Base-by-base conservation (phyloP, 2,329 filamentous ascomycete species). In the Alternaria tenuissima region DNA sequence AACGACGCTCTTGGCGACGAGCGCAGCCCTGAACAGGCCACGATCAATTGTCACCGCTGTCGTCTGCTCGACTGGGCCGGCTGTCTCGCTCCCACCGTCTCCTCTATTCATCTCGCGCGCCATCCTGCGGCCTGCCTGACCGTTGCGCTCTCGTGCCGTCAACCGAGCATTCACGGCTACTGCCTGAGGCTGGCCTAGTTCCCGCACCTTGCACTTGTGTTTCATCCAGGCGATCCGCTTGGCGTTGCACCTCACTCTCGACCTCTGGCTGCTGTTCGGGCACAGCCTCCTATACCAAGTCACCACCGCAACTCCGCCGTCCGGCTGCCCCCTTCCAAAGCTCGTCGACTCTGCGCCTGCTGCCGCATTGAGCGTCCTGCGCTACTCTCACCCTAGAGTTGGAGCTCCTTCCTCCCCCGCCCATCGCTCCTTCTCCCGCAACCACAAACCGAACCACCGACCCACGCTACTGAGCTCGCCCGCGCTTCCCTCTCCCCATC, bases 321-420 rank as follows among this genome's bases (percentile, higher is more conserved):
- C 67, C 67, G 65, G 63, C 65, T 57, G 20, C 32, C 61, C 48
- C 52, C 48, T 59, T 65, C 52, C 28, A 49, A 59, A 60, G 48
- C 59, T 55, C 34, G 30, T 41, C 60, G 47, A 57, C 53, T 28
- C 60, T 36, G 63, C 58, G 54, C 60, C 59, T 63, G 48, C 58
- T 53, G 55, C 53, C 61, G 60, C 69, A 74, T 73, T 71, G 70
- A 68, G 63, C 64, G 55, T 53, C 61, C 63, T 65, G 69, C 65
- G 69, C 71, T 71, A 58, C 67, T 59, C 65, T 59, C 63, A 56
- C 61, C 49, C 55, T 54, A 52, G 55, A 57, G 62, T 57, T 57
- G 54, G 56, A 62, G 52, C 61, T 62, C 52, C 65, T 64, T 38
- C 55, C 63, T 52, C 57, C 59, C 60, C 63, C 62, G 52, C 58